A percentile compares a stretch with the other conserved stretches of the same genome.
phyloP scores from a whole-genome alignment of 352 stramenopile species.

The Stramenopiles sp. region DNA sequence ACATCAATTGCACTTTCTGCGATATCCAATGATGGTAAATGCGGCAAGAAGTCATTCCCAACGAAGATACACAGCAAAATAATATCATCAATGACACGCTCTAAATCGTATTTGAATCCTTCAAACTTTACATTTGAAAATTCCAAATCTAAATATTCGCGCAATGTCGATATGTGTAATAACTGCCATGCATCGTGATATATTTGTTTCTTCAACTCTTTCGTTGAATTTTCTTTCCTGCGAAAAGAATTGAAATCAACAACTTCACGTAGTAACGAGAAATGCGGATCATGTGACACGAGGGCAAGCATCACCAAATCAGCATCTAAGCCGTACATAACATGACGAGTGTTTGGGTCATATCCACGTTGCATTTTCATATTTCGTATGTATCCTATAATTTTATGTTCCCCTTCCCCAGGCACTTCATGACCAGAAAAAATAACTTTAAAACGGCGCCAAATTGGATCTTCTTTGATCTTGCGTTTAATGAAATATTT shows the following conservation, averaged over 20 bases:
- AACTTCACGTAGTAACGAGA: slow-evolving; percentile 91
- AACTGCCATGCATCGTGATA: slow-evolving; percentile 58
- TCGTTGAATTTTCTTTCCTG: slow-evolving; percentile 35
- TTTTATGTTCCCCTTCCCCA: slow-evolving; percentile 97
- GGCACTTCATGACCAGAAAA: slow-evolving; percentile 91
- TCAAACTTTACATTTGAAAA: slow-evolving; percentile 35
- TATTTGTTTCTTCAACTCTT: slow-evolving; percentile 69
- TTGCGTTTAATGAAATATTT: slow-evolving; percentile 84
- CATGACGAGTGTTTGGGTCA: slow-evolving; percentile 82
- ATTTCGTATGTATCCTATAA: slow-evolving; percentile 89
- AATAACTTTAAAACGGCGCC: slow-evolving; percentile 79
- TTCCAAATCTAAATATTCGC: slow-evolving; percentile 92
- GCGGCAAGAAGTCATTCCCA: slow-evolving; percentile 98
- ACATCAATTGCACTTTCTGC: slow-evolving; percentile 93
- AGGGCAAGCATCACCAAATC: slow-evolving; percentile 96
- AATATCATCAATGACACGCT: slow-evolving; percentile 97
- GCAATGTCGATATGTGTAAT: slow-evolving; percentile 75
- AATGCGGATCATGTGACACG: slow-evolving; percentile 92
- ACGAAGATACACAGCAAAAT: slow-evolving; percentile 98
- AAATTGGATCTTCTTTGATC: slow-evolving; percentile 81
- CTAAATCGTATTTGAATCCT: slow-evolving; percentile 76
- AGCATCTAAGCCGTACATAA: slow-evolving; percentile 94
- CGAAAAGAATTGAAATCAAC: slow-evolving; percentile 66
- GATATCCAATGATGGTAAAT: slow-evolving; percentile 94
- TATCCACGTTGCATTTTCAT: slow-evolving; percentile 77